Conservation (phyloP, 805 yeast species). For the Starmerella apicola region DNA sequence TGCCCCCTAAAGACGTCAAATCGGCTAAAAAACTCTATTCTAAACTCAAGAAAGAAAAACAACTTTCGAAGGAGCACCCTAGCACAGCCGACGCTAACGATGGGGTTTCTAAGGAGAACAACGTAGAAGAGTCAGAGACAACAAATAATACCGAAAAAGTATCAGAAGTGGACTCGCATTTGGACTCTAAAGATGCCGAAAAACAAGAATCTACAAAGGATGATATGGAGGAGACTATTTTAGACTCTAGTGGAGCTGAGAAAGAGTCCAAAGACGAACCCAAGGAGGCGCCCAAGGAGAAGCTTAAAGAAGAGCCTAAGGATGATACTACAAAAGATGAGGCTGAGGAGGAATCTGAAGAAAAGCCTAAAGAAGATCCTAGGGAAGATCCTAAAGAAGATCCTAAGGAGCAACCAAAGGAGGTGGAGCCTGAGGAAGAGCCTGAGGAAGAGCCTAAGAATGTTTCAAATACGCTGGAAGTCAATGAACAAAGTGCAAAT, state of each 20-base stretch:
- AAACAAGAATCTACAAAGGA: neutral
- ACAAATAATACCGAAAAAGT: neutral
- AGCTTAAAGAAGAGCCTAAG: conserved; percentile 2
- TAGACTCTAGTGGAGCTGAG: neutral
- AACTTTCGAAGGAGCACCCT: conserved; percentile 35
- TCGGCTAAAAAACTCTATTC: conserved; percentile 65
- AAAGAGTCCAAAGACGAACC: neutral
- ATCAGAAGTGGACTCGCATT: conserved; percentile 1
- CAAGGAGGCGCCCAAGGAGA: conserved; percentile 1
- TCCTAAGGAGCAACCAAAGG: conserved; percentile 7
- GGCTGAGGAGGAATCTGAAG: conserved; percentile 13
- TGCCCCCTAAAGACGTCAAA: conserved; percentile 32
- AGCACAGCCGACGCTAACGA: conserved; percentile 21
- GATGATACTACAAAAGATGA: neutral
- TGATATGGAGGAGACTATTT: neutral
- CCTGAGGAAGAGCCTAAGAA: conserved; percentile 10
- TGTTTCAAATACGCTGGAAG: too few relatives aligned
- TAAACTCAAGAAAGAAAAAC: conserved; percentile 50
- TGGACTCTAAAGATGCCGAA: neutral
- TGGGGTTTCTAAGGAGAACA: conserved; percentile 6
- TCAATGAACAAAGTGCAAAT: too few relatives aligned
- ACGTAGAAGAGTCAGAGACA: neutral
- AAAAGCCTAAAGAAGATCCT: conserved; percentile 10
- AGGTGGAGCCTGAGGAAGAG: conserved; percentile 3
- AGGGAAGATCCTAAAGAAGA: conserved; percentile 6